phyloP scores from a whole-genome alignment of 2,329 filamentous ascomycete species.

The Grosmannia huntii region DNA sequence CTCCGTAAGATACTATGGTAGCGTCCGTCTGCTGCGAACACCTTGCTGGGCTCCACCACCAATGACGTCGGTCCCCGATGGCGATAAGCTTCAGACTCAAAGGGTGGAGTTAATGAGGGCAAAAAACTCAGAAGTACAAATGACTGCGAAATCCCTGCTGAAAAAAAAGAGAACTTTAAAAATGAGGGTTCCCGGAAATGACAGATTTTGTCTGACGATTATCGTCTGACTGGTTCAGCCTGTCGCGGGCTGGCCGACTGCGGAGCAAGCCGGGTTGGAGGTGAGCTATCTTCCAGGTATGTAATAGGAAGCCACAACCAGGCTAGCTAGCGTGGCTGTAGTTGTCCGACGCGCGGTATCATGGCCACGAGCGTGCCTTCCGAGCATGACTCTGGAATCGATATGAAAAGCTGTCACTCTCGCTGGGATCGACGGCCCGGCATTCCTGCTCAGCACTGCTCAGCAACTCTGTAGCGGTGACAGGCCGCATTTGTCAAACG shows the following conservation, averaged over 20 bases:
- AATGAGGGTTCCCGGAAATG: background rate
- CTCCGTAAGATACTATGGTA: background rate
- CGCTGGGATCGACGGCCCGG: too few species aligned
- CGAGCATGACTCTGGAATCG: too few species aligned
- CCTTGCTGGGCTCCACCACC: background rate
- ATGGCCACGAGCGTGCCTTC: too few species aligned
- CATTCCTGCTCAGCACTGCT: too few species aligned
- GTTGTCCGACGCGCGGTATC: background rate
- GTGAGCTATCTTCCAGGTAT: background rate
- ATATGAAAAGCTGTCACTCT: too few species aligned
- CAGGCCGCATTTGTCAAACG: too few species aligned
- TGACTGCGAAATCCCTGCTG: background rate
- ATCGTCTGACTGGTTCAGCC: background rate
- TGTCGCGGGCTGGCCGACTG: background rate
- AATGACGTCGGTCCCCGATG: background rate
- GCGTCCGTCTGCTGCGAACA: background rate
- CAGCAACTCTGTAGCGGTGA: too few species aligned
- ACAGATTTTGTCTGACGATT: background rate
- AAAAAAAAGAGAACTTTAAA: background rate
- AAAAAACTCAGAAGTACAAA: background rate
- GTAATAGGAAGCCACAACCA: background rate
- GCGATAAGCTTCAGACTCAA: background rate
- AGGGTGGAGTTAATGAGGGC: background rate
- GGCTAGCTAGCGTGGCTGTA: background rate
- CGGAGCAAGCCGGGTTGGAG: slow-evolving; percentile 1